Evolutionary conservation across 179 eudicot species (phyloP), one percentile per base, ranked within the genome.

Genomic region (Nepenthes alata): DNA sequence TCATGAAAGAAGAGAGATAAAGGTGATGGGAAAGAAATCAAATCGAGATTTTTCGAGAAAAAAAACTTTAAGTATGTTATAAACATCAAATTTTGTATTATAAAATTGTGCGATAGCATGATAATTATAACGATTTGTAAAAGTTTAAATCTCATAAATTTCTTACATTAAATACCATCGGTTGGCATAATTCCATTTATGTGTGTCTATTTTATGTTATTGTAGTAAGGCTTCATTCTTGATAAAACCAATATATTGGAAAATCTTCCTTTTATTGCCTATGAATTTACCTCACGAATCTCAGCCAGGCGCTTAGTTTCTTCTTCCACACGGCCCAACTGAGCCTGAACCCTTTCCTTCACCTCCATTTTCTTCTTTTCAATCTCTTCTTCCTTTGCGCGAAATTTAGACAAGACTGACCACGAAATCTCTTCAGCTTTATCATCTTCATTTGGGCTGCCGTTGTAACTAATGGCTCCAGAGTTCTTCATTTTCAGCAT

Each of bases 271-370:
- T 14, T 52, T 25, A 39, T 53, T 35, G 14, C 3, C 57, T 25
- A 25, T 25, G 14, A 63, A 62, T 61, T 25, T 72, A 89, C 97
- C 82, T 89, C 95, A 2, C 85, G 89, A 68, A 89, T 89, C 41
- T 83, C 83, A 59, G 91, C 87, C 53, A 89, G 78, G 37, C 85
- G 85, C 61, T 87, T 89, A 60, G 95, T 85, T 68, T 89, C 95
- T 54, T 75, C 82, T 57, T 83, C 97, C 12, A 80, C 93, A 13
- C 95, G 97, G 35, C 97, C 95, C 54, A 87, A 66, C 34, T 83
- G 89, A 69, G 86, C 86, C 35, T 85, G 84, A 69, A 89, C 86
- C 36, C 75, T 87, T 63, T 75, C 85, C 47, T 59, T 76, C 13
- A 71, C 75, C 75, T 58, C 81, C 88, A 57, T 70, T 81, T 72